These are phyloP conservation scores for Globisporangium spinosum DNA, from an alignment of 352 stramenopile species.

Conservation along the genomic window DNA sequence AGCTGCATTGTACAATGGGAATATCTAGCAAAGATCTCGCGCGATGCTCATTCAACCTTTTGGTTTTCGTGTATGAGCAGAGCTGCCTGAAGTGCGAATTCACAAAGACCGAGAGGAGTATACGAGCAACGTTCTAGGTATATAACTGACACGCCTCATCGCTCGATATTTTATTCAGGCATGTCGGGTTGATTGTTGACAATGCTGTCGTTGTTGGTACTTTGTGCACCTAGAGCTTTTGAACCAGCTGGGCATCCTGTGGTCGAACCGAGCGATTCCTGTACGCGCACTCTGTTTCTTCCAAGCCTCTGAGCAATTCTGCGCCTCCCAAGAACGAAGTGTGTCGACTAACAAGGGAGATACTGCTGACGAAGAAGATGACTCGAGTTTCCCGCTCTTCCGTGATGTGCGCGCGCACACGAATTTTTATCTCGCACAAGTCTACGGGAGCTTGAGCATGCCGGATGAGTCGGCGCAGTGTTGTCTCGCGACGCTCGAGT, in stretches of 20 bases:
- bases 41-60: not conserved
- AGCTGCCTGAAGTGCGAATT: constrained; percentile 24
- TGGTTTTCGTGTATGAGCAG: not conserved
- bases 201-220: not conserved
- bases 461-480: constrained; percentile 51
- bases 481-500: constrained; percentile 60
- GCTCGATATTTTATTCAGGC: not conserved
- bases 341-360: not conserved
- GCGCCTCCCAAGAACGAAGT: constrained; percentile 6
- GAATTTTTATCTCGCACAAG: constrained; percentile 71
- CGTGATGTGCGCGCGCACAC: constrained; percentile 36
- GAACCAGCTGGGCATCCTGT: constrained; percentile 66
- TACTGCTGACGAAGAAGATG: constrained; percentile 9
- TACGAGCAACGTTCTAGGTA: constrained; percentile 21
- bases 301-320: constrained; percentile 29
- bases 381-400: not conserved
- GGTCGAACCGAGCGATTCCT: constrained; percentile 48
- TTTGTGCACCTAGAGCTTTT: constrained; percentile 29
- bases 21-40: no score
- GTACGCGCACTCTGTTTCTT: constrained; percentile 59
- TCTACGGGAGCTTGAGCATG: constrained; percentile 50
- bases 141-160: not conserved
- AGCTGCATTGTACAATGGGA: not conserved
- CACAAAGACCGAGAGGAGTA: constrained; percentile 19
- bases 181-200: not conserved